Evolutionary conservation across 345 rosid species (phyloP), one percentile per base, ranked within the genome.

Genomic region (Tarenaya hassleriana): DNA sequence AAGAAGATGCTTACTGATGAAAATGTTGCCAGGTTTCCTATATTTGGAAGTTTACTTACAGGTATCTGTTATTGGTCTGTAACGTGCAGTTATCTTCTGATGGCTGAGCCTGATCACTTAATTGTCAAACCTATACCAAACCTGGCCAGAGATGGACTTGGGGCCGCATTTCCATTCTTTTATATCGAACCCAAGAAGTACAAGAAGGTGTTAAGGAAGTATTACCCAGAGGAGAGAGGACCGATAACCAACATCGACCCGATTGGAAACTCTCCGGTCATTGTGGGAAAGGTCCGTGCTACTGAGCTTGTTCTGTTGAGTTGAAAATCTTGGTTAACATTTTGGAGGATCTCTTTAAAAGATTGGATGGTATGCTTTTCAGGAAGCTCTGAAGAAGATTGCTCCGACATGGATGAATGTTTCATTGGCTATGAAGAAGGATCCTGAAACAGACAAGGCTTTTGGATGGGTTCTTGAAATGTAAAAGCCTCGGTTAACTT

Each of bases 381-480:
- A 89, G 97, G 87, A 77, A 52, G 83, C 87, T 54, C 86, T 94
- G 38, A 65, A 75, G 75, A 88, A 80, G 74, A 92, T 92, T 68
- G 95, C 97, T 60, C 95, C 98, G 5, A 78, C 95, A 52, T 92
- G 97, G 99, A 94, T 85, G 99, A 94, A 94, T 76, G 73, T 94
- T 56, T 94, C 98, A 12, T 65, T 92, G 77, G 94, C 95, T 63
- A 92, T 92, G 98, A 92, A 92, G 73, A 92, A 92, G 60, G 98
- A 85, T 72, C 91, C 95, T 60, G 87, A 83, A 65, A 66, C 95
- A 49, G 97, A 94, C 63, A 94, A 86, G 66, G 85, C 94, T 65
- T 94, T 92, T 55, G 99, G 99, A 48, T 94, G 99, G 97, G 99
- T 94, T 62, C 97, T 94, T 73, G 97, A 94, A 74, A 87, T 91